A percentile compares a stretch with the other conserved stretches of the same genome.
Evolutionary conservation across 306 rosid species (phyloP).

Genomic region (Oxytropis ochrocephala): DNA sequence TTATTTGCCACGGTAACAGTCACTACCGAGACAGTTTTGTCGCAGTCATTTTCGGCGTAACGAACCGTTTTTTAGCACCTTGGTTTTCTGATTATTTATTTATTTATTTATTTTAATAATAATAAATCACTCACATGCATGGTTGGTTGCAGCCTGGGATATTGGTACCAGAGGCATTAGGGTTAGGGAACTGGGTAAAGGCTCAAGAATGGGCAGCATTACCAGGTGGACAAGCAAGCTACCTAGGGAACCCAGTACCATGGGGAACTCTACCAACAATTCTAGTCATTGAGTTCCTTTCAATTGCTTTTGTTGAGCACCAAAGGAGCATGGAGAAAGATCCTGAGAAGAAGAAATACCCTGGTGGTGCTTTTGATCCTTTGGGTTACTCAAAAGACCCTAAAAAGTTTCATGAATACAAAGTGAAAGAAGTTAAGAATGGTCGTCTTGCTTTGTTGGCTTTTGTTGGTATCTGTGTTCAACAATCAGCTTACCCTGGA

Average conservation of each 20-base stretch:
- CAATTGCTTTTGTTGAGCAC: conserved; percentile 94
- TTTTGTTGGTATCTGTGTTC: conserved; percentile 81
- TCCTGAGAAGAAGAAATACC: conserved; percentile 94
- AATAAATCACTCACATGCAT: too few relatives aligned
- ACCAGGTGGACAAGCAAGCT: conserved; percentile 96
- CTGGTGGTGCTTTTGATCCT: conserved; percentile 98
- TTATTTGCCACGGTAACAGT: too few relatives aligned
- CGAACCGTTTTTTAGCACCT: too few relatives aligned
- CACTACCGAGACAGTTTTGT: too few relatives aligned
- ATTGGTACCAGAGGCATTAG: conserved; percentile 93
- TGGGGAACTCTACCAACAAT: conserved; percentile 98
- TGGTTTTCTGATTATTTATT: too few relatives aligned
- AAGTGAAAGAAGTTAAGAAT: conserved; percentile 86
- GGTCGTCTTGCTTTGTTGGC: conserved; percentile 98
- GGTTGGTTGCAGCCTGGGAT: conserved; percentile 94
- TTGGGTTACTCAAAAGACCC: conserved; percentile 99
- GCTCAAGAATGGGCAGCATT: conserved; percentile 96
- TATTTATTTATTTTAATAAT: too few relatives aligned
- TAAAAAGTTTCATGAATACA: conserved; percentile 72
- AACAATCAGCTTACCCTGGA: conserved; percentile 96
- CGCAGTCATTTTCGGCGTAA: too few relatives aligned
- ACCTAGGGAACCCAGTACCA: conserved; percentile 95
- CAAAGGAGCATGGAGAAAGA: conserved; percentile 98
- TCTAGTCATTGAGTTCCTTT: conserved; percentile 75
- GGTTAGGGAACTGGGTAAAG: conserved; percentile 93